These are phyloP conservation scores for Ogataea parapolymorpha DNA, from an alignment of 805 yeast species.

Conservation along the genomic window DNA sequence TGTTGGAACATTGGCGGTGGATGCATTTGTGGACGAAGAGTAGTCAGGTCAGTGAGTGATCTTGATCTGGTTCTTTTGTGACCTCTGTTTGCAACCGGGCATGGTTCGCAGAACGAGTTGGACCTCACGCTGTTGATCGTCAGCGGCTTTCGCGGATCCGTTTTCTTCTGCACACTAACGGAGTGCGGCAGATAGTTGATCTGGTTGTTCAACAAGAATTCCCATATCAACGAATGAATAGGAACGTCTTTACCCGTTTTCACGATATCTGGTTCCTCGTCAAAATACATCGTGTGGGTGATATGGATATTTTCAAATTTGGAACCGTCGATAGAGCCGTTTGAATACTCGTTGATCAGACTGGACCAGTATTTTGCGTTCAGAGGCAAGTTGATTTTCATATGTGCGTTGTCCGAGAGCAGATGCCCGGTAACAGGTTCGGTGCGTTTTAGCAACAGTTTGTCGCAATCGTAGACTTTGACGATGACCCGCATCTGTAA, in stretches of 20 bases:
- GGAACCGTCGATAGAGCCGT: conserved; percentile 26
- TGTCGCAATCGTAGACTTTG: conserved; percentile 22
- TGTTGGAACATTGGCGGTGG: conserved; percentile 3
- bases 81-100: conserved; percentile 16
- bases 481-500: conserved; percentile 29
- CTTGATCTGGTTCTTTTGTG: conserved; percentile 36
- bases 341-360: conserved; percentile 29
- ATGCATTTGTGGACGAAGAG: conserved; percentile 12
- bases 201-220: conserved; percentile 22
- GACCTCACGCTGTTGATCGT: conserved; percentile 2
- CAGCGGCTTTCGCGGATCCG: neutral
- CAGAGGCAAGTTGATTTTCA: conserved; percentile 30
- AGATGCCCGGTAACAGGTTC: conserved; percentile 33
- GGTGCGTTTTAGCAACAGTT: conserved; percentile 20
- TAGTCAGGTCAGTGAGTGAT: conserved; percentile 32
- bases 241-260: conserved; percentile 18
- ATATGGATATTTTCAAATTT: conserved; percentile 25
- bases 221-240: conserved; percentile 32
- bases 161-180: conserved; percentile 17
- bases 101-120: conserved; percentile 4
- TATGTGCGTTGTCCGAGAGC: conserved; percentile 17
- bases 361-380: conserved; percentile 33
- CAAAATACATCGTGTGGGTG: conserved; percentile 28
- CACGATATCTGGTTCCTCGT: conserved; percentile 26
- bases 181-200: conserved; percentile 26